These are phyloP conservation scores for Fomitopsis palustris DNA, from an alignment of 1,284 basidiomycete species.

Conservation along the genomic window DNA sequence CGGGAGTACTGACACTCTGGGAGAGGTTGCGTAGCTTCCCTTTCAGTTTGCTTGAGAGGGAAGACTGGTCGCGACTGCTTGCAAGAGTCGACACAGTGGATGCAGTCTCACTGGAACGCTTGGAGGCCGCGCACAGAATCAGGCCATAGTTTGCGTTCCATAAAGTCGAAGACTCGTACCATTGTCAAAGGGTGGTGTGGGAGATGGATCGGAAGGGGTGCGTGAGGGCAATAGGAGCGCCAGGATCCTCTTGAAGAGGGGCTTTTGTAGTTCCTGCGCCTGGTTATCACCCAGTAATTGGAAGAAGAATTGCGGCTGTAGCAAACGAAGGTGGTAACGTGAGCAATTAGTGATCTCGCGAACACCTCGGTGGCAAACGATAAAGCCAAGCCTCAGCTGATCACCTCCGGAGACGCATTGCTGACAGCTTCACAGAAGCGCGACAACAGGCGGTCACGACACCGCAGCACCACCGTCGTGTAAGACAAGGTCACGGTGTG, in stretches of 20 bases:
- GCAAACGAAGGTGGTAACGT: slow-evolving; percentile 1
- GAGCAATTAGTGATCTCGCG: slow-evolving; percentile 8
- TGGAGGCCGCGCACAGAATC: background rate
- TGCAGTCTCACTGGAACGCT: background rate
- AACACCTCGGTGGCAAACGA: slow-evolving; percentile 6
- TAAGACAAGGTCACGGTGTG: slow-evolving; percentile 6
- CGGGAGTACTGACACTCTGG: background rate
- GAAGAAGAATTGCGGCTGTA: background rate
- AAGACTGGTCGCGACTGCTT: background rate
- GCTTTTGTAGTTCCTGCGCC: slow-evolving; percentile 1
- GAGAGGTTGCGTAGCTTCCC: slow-evolving; percentile 7
- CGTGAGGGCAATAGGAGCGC: background rate
- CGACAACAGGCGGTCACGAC: slow-evolving; percentile 5
- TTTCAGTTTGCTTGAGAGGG: slow-evolving; percentile 6
- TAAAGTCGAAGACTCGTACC: background rate
- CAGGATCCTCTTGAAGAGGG: background rate
- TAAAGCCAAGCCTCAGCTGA: slow-evolving; percentile 9
- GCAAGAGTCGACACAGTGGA: background rate
- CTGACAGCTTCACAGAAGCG: background rate
- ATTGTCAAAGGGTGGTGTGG: background rate
- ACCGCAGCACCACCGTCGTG: slow-evolving; percentile 2
- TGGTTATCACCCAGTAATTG: background rate
- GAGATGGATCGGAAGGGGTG: background rate
- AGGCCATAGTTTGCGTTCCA: background rate
- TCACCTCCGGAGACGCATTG: slow-evolving; percentile 1